Base-by-base conservation (phyloP, 2,329 filamentous ascomycete species). In the Thielaviopsis euricoi region DNA sequence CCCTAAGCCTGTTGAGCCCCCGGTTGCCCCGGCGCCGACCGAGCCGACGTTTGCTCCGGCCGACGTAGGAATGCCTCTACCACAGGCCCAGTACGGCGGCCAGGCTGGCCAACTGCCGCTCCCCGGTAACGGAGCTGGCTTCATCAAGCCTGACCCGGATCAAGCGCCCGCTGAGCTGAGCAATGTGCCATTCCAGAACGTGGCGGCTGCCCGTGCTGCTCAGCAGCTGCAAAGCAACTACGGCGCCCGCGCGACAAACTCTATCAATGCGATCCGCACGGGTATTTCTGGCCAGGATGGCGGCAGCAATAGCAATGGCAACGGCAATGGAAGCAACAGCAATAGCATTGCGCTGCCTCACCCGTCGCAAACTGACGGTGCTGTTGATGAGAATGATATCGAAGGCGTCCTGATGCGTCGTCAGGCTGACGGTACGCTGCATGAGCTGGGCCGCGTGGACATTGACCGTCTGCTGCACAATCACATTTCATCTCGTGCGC, bases 381-480 rank as follows among this genome's bases (percentile, higher is more conserved):
- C 86, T 33, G 74, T 70, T 53, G 68, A 79, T 33, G 74, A 76
- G 58, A 76, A 77, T 3, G 70, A 80, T 49, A 79, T 79, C 43
- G 71, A 78, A 59, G 80, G 78, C 9, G 72, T 87, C 48, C 71
- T 88, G 50, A 74, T 84, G 65, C 76, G 77, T 62, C 74, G 77
- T 50, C 74, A 76, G 59, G 73, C 75, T 3, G 70, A 76, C 43
- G 81, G 79, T 6, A 74, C 78, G 62, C 71, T 75, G 53, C 71
- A 71, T 29, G 79, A 76, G 70, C 77, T 77, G 71, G 79, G 77
- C 23, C 74, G 79, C 55, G 69, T 82, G 5, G 80, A 83, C 57
- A 82, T 88, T 61, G 86, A 91, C 65, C 72, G 75, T 52, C 73
- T 86, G 66, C 79, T 91, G 64, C 85, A 86, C 63, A 74, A 77